Evolutionary conservation across 306 rosid genomes (phyloP).

Genomic region (Oemleria cerasiformis): DNA sequence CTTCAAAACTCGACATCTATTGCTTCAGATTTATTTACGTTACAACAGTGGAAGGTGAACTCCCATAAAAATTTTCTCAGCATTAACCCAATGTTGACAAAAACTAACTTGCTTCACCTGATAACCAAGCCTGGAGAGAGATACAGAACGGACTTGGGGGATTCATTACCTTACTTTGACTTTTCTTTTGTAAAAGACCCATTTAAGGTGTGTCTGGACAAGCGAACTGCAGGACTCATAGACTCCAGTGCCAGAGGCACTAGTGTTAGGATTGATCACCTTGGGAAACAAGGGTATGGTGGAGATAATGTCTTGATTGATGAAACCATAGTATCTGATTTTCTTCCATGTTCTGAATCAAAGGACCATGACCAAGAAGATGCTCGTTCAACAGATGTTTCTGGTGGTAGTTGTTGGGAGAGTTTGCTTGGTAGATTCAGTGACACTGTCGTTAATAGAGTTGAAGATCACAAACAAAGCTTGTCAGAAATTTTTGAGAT

Average conservation of each 20-base stretch:
- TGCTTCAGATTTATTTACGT: slow-evolving; percentile 40
- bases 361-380: slow-evolving; percentile 32
- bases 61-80: slow-evolving; percentile 52
- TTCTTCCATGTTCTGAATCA: slow-evolving; percentile 33
- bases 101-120: slow-evolving; percentile 43
- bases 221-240: slow-evolving; percentile 25
- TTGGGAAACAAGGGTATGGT: slow-evolving; percentile 27
- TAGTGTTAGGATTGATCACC: slow-evolving; percentile 31
- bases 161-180: slow-evolving; percentile 55
- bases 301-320: slow-evolving; percentile 35
- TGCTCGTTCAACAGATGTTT: slow-evolving; percentile 27
- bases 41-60: slow-evolving; percentile 36
- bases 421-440: slow-evolving; percentile 58
- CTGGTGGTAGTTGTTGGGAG: slow-evolving; percentile 93
- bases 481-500: slow-evolving; percentile 49
- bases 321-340: slow-evolving; percentile 22
- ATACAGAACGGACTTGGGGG: slow-evolving; percentile 25
- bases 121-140: slow-evolving; percentile 43
- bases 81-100: slow-evolving; percentile 69
- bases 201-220: slow-evolving; percentile 55
- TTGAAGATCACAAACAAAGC: slow-evolving; percentile 37
- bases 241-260: slow-evolving; percentile 32
- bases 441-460: slow-evolving; percentile 27
- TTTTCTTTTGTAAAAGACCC: slow-evolving; percentile 75
- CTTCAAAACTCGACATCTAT: slow-evolving; percentile 24